Evolutionary conservation across 768 basidiomycete genomes (phyloP).

Genomic region (Amanita subjunquillea): DNA sequence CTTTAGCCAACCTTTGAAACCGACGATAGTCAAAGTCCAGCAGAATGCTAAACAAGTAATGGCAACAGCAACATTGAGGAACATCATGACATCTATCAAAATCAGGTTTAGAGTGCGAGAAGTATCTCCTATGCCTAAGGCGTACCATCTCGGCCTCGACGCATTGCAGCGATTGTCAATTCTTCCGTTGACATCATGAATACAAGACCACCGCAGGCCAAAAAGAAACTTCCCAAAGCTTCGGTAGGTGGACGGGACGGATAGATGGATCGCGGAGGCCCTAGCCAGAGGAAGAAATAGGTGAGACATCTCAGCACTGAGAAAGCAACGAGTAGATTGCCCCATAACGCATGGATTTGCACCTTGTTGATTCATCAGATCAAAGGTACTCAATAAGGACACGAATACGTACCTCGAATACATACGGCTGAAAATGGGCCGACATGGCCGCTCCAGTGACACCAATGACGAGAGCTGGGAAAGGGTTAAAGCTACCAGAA

Average conservation of each 20-base stretch:
- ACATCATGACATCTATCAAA: constrained; percentile 75
- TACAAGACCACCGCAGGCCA: constrained; percentile 78
- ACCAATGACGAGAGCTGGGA: constrained; percentile 90
- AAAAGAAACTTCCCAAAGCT: constrained; percentile 76
- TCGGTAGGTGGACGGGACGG: constrained; percentile 94
- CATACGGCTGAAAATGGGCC: constrained; percentile 81
- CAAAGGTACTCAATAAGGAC: neutral
- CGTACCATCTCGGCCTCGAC: constrained; percentile 75
- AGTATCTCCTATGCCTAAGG: constrained; percentile 4
- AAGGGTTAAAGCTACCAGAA: constrained; percentile 75
- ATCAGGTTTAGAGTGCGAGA: neutral
- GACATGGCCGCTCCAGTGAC: constrained; percentile 91
- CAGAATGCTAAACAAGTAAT: constrained; percentile 80
- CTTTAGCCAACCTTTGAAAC: constrained; percentile 76
- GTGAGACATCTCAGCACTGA: constrained; percentile 76
- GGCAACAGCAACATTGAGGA: constrained; percentile 76
- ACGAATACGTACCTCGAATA: constrained; percentile 58
- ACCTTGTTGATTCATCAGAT: constrained; percentile 34
- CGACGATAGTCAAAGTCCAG: constrained; percentile 70
- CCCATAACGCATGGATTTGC: constrained; percentile 88
- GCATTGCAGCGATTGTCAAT: constrained; percentile 84
- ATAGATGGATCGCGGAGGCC: constrained; percentile 72
- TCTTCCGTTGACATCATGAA: constrained; percentile 92
- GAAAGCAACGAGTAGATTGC: constrained; percentile 71
- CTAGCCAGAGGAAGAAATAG: constrained; percentile 91